Evolutionary conservation across 306 rosid species (phyloP).

Genomic region (Trifolium subterraneum): DNA sequence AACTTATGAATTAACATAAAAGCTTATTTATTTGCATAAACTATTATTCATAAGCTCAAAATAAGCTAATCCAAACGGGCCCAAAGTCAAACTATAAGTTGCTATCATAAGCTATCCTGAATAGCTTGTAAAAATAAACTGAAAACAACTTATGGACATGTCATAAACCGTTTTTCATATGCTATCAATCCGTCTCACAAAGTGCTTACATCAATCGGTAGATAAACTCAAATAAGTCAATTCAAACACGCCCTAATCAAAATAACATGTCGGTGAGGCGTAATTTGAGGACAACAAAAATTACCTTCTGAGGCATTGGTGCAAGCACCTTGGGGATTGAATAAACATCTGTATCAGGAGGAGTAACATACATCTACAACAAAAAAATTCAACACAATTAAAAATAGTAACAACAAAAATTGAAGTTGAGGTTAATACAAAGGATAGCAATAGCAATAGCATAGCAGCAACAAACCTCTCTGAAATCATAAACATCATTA

Average conservation of each 20-base stretch:
- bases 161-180: background rate
- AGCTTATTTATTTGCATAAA: too few species aligned
- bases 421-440: background rate
- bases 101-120: background rate
- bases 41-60: too few species aligned
- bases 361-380: conserved; percentile 92
- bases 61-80: too few species aligned
- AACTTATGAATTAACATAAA: too few species aligned
- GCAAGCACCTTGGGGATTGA: conserved; percentile 88
- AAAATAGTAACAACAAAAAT: background rate
- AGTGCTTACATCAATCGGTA: too few species aligned
- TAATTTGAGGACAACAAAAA: background rate
- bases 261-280: background rate
- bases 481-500: conserved; percentile 83
- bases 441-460: background rate
- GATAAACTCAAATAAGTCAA: background rate
- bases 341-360: conserved; percentile 95
- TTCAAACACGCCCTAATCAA: background rate
- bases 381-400: background rate
- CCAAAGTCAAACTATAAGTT: background rate
- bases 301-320: conserved; percentile 94
- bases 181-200: background rate
- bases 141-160: background rate
- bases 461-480: conserved; percentile 61
- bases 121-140: background rate